These are phyloP conservation scores for Solanum dulcamara DNA, from an alignment of 257 asterid species.

Conservation along the genomic window DNA sequence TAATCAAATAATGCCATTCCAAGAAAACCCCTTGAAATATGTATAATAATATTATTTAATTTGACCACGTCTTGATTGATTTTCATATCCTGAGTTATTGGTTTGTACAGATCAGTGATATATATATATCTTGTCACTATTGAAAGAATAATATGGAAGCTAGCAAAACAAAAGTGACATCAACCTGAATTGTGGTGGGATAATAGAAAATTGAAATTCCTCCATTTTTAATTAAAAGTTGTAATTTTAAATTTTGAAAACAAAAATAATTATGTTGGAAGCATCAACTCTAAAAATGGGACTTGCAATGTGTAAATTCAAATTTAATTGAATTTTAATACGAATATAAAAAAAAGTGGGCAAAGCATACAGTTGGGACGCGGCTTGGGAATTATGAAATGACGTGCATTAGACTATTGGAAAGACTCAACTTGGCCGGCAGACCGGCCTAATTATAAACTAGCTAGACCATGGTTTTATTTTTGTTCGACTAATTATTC, in stretches of 20 bases:
- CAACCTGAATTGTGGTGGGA: rapidly evolving
- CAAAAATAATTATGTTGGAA: not conserved
- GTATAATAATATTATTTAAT: not conserved
- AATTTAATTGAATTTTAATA: not conserved
- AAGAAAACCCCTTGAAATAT: not conserved
- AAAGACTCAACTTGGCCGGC: not conserved
- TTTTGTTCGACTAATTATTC: not conserved
- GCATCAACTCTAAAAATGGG: not conserved
- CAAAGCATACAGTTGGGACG: not conserved
- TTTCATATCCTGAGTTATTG: not conserved
- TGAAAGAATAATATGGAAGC: not conserved
- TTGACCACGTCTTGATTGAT: not conserved
- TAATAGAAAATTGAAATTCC: not conserved
- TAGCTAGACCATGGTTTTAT: not conserved
- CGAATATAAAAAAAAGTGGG: not conserved
- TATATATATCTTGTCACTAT: not conserved
- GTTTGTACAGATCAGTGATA: not conserved
- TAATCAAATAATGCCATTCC: not conserved
- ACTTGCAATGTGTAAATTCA: rapidly evolving
- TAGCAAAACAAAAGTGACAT: not conserved
- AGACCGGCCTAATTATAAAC: not conserved
- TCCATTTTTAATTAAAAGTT: not conserved
- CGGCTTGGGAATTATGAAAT: not conserved
- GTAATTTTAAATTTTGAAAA: not conserved
- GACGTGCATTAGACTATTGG: not conserved